Conservation (phyloP, 352 stramenopile genomes). For the Phytophthora quininea region DNA sequence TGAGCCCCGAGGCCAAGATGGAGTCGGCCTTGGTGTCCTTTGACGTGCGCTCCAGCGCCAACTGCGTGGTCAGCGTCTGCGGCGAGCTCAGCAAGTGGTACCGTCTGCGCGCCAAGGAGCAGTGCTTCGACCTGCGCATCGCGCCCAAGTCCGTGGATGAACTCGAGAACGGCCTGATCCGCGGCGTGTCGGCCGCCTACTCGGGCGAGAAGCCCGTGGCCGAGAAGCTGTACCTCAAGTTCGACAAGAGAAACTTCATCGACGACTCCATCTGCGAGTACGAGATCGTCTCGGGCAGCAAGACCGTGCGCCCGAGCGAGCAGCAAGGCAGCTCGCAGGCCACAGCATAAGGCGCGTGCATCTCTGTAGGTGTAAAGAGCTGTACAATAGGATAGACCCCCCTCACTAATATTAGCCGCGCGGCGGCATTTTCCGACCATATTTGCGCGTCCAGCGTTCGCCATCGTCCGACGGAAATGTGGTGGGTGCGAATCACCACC, state of each 20-base stretch:
- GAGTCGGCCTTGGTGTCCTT: slow-evolving; percentile 76
- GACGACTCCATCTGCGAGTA: slow-evolving; percentile 71
- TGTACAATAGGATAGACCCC: slow-evolving; percentile 66
- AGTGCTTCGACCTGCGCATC: slow-evolving; percentile 78
- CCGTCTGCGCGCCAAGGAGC: slow-evolving; percentile 52
- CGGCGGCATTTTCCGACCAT: slow-evolving; percentile 22
- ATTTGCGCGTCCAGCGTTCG: no score
- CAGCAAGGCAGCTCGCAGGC: slow-evolving; percentile 19
- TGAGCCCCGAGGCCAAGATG: slow-evolving; percentile 34
- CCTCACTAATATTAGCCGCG: slow-evolving; percentile 41
- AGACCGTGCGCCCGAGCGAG: slow-evolving; percentile 49
- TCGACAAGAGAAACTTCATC: slow-evolving; percentile 80
- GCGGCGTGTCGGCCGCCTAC: slow-evolving; percentile 73
- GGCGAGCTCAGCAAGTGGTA: slow-evolving; percentile 69
- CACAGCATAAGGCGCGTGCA: slow-evolving; percentile 20
- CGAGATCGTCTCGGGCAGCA: slow-evolving; percentile 68
- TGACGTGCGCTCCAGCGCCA: slow-evolving; percentile 64
- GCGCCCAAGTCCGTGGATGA: slow-evolving; percentile 63
- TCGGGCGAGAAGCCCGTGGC: slow-evolving; percentile 52
- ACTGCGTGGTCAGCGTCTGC: slow-evolving; percentile 82
- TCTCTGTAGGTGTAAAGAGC: slow-evolving; percentile 41
- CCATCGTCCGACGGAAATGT: not conserved
- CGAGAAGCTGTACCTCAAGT: slow-evolving; percentile 79
- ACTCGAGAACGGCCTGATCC: slow-evolving; percentile 65
- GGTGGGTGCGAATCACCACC: not conserved